Evolutionary conservation across 75 land plant genomes (phyloP).

Genomic region (Gnetum montanum): DNA sequence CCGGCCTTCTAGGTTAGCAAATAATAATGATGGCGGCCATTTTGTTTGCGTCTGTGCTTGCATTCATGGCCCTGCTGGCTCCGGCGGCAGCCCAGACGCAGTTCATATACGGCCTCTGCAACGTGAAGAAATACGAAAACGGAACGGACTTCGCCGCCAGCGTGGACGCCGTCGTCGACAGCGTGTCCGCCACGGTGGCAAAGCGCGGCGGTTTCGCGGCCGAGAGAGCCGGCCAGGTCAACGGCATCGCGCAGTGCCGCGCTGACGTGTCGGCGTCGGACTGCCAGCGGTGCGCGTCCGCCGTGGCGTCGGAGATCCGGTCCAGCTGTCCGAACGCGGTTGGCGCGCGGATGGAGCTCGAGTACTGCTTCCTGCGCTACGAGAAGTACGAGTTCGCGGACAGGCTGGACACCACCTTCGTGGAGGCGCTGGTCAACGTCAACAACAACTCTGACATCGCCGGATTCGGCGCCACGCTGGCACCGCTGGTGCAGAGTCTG

Average conservation of each 20-base stretch:
- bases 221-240: neutral
- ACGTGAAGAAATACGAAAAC: neutral
- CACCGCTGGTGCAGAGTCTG: neutral
- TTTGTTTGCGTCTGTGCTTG: too few relatives aligned
- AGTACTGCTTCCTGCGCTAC: constrained; percentile 2
- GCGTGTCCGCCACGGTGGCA: neutral
- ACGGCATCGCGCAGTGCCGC: too few relatives aligned
- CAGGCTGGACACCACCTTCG: neutral
- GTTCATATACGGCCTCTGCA: constrained; percentile 1
- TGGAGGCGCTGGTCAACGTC: neutral
- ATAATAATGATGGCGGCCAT: too few relatives aligned
- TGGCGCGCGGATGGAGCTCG: neutral
- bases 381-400: neutral
- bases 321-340: neutral
- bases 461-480: neutral
- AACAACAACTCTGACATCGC: neutral
- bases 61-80: too few relatives aligned
- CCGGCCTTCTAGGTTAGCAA: too few relatives aligned
- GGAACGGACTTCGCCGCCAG: too few relatives aligned
- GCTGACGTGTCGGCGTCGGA: neutral
- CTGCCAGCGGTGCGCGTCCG: neutral
- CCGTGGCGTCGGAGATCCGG: neutral
- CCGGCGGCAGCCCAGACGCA: too few relatives aligned
- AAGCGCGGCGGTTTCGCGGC: neutral
- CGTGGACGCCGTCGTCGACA: too few relatives aligned